Percentiles rank a stretch among this genome's conserved stretches.
Evolutionary conservation across 257 asterid species (phyloP).

Genomic region (Linaria vulgaris): DNA sequence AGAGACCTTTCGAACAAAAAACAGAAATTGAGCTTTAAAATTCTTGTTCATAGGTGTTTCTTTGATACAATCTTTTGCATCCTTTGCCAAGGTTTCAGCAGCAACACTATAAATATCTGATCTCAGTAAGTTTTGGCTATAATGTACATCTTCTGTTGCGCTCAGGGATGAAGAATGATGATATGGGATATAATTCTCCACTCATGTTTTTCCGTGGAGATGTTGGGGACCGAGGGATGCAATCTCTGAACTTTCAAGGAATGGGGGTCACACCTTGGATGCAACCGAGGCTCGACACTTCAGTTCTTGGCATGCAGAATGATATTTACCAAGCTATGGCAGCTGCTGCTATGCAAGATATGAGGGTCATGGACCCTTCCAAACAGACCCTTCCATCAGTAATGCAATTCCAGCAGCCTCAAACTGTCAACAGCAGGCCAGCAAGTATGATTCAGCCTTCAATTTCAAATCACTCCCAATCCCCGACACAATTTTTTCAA

Average conservation of each 20-base stretch:
- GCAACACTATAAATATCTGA: not conserved
- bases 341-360: conserved; percentile 62
- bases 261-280: conserved; percentile 62
- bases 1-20: no score
- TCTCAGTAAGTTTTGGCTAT: not conserved
- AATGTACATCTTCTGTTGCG: conserved; percentile 11
- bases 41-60: no score
- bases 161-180: conserved; percentile 58
- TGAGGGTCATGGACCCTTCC: conserved; percentile 53
- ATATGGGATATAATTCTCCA: conserved; percentile 58
- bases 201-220: conserved; percentile 62
- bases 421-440: conserved; percentile 27
- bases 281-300: conserved; percentile 55
- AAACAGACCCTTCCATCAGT: conserved; percentile 45
- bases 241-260: conserved; percentile 57
- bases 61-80: no score
- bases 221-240: conserved; percentile 43
- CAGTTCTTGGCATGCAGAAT: conserved; percentile 56
- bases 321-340: conserved; percentile 76
- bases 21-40: no score
- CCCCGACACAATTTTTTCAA: conserved; percentile 39
- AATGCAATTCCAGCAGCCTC: conserved; percentile 60
- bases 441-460: conserved; percentile 39
- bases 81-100: no score
- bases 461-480: conserved; percentile 42